phyloP scores from a whole-genome alignment of 495 filamentous ascomycete species.

The Trypethelium eluteriae region DNA sequence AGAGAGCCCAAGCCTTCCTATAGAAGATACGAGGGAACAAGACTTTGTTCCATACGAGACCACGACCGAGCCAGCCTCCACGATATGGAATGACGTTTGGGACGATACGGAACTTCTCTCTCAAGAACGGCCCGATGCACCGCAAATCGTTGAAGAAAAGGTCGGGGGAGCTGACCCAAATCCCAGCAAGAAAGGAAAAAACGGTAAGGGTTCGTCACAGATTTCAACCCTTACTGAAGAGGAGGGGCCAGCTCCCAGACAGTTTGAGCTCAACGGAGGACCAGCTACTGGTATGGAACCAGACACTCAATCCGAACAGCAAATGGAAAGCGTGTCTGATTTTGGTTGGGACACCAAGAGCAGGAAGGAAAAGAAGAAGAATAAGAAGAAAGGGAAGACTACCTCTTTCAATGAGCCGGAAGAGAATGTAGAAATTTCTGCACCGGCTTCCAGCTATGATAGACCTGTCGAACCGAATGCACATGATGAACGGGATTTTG shows the following conservation, averaged over 20 bases:
- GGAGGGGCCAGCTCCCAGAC: background rate
- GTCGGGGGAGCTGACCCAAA: background rate
- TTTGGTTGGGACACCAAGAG: too few relatives aligned
- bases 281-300: background rate
- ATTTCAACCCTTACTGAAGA: background rate
- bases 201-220: constrained; percentile 17
- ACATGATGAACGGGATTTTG: background rate
- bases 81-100: constrained; percentile 27
- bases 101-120: constrained; percentile 24
- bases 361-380: constrained; percentile 12
- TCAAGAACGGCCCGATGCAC: background rate
- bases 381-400: background rate
- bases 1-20: background rate
- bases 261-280: background rate
- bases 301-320: background rate
- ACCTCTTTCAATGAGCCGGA: background rate
- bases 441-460: background rate
- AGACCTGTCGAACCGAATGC: background rate
- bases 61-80: constrained; percentile 27
- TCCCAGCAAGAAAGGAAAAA: constrained; percentile 20
- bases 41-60: constrained; percentile 25
- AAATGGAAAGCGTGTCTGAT: background rate
- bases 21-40: background rate
- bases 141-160: constrained; percentile 6
- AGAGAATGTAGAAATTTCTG: background rate